Evolutionary conservation across 2,329 filamentous ascomycete genomes (phyloP).

Genomic region (Neofusicoccum parvum): DNA sequence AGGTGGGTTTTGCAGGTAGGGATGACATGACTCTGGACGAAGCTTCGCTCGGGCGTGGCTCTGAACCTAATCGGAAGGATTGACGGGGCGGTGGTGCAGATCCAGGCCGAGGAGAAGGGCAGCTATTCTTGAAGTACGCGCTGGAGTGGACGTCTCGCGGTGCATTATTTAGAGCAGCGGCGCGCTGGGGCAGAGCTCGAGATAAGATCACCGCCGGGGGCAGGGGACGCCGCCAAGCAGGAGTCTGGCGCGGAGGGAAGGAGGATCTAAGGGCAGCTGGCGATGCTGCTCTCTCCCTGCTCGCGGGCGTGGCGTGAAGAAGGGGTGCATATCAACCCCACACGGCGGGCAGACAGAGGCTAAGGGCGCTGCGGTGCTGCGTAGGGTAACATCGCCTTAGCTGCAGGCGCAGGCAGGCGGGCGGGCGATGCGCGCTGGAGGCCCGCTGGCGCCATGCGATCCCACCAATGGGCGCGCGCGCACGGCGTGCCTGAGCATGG

Average conservation of each 20-base stretch:
- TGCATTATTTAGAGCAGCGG: constrained; percentile 15
- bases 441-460: constrained; percentile 12
- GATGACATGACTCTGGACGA: constrained; percentile 16
- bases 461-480: constrained; percentile 5
- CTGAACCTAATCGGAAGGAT: constrained; percentile 11
- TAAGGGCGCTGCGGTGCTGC: neutral
- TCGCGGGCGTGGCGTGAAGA: constrained; percentile 18
- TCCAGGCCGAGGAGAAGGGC: constrained; percentile 6
- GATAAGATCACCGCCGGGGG: constrained; percentile 17
- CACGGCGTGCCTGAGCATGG: constrained; percentile 6
- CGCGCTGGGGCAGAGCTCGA: neutral
- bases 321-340: constrained; percentile 20
- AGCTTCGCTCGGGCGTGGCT: neutral
- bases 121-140: constrained; percentile 5
- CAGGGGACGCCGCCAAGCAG: neutral
- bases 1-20: neutral
- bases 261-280: constrained; percentile 17
- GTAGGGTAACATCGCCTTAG: constrained; percentile 20
- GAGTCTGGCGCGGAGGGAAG: constrained; percentile 11
- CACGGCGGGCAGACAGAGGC: constrained; percentile 3
- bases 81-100: neutral
- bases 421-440: neutral
- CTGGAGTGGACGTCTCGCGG: neutral
- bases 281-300: constrained; percentile 6
- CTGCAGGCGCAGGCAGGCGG: neutral